A percentile compares a stretch with the other conserved stretches of the same genome.
These are phyloP conservation scores for Boletus rex-veris DNA, from an alignment of 768 basidiomycete species.

Conservation along the genomic window DNA sequence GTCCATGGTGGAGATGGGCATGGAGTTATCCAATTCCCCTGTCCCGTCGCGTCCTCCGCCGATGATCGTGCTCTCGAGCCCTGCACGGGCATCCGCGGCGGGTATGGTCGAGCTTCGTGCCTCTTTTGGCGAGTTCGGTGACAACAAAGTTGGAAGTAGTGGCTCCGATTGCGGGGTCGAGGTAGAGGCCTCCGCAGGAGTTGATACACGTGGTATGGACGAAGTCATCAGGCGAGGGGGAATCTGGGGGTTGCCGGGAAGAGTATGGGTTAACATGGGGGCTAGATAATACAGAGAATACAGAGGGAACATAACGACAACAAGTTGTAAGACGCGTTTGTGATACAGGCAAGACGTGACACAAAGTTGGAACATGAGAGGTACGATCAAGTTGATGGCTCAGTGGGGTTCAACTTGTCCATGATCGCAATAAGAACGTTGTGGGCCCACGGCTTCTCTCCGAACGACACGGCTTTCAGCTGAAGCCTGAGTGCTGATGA, in stretches of 20 bases:
- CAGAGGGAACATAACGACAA: background rate
- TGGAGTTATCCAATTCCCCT: constrained; percentile 32
- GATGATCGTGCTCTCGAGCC: constrained; percentile 62
- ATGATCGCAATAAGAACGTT: constrained; percentile 23
- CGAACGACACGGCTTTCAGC: constrained; percentile 19
- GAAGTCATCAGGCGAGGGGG: constrained; percentile 74
- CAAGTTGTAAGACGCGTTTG: background rate
- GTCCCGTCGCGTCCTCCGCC: constrained; percentile 40
- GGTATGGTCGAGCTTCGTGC: constrained; percentile 66
- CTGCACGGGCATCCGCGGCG: constrained; percentile 59
- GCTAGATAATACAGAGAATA: constrained; percentile 7
- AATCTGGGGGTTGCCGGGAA: constrained; percentile 61
- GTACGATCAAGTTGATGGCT: constrained; percentile 1
- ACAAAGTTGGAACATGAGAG: background rate
- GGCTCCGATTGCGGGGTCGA: constrained; percentile 23
- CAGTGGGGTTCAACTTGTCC: constrained; percentile 18
- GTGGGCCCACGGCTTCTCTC: constrained; percentile 27
- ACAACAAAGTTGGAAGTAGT: constrained; percentile 7
- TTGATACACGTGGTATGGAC: constrained; percentile 56
- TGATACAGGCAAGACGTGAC: background rate
- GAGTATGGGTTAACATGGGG: constrained; percentile 45
- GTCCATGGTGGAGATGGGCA: constrained; percentile 29
- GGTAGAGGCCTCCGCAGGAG: constrained; percentile 34
- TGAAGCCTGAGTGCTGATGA: constrained; percentile 20
- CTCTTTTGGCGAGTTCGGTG: constrained; percentile 47